phyloP scores from a whole-genome alignment of 768 basidiomycete species.

The Leccinum olivaceopallidum region DNA sequence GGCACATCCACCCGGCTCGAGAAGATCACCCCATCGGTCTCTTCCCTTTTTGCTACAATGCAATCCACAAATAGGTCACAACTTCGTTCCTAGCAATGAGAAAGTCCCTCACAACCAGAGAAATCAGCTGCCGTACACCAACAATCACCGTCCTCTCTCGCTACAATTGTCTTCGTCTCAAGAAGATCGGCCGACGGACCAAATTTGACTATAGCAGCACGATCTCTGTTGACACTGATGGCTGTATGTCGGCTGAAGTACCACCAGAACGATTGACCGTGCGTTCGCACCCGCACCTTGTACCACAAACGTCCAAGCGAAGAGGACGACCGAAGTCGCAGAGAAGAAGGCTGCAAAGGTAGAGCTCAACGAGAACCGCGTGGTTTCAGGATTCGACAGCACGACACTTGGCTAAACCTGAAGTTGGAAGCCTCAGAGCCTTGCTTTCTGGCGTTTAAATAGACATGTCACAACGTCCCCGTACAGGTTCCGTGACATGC shows the following conservation, averaged over 20 bases:
- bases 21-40: background rate
- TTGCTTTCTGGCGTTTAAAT: background rate
- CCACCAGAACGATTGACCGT: too few species aligned
- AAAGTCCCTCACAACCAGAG: background rate
- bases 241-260: too few species aligned
- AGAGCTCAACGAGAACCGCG: conserved; percentile 4
- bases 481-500: background rate
- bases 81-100: background rate
- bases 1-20: background rate
- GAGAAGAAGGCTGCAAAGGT: background rate
- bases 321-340: background rate
- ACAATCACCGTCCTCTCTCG: background rate
- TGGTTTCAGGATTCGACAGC: background rate
- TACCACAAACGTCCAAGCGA: conserved; percentile 6
- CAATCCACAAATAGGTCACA: background rate
- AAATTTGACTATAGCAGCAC: too few species aligned
- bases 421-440: background rate
- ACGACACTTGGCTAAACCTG: background rate
- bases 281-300: conserved; percentile 12
- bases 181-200: background rate
- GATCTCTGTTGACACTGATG: too few species aligned
- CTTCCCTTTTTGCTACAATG: background rate
- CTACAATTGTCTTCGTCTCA: background rate
- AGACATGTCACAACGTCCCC: background rate
- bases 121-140: background rate